These are phyloP conservation scores for Colletotrichum abscissum DNA, from an alignment of 2,329 filamentous ascomycete genomes.

Conservation along the genomic window DNA sequence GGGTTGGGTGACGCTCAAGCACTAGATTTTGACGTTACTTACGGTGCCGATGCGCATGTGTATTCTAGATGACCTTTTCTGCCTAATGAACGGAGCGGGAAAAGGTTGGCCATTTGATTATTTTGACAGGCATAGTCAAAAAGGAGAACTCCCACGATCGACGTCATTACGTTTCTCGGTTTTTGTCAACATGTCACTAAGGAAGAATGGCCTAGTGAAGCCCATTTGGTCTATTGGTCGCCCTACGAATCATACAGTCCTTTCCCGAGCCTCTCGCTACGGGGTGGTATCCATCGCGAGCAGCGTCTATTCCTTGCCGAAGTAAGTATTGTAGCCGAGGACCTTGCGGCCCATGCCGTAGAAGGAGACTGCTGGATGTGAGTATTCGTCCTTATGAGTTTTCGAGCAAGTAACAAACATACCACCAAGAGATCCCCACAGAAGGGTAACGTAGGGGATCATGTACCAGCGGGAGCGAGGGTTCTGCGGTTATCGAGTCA, in stretches of 20 bases:
- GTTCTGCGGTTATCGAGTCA: conserved; percentile 56
- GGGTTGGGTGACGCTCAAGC: background rate
- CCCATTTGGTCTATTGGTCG: conserved; percentile 25
- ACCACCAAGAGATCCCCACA: conserved; percentile 74
- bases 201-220: conserved; percentile 5
- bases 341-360: conserved; percentile 82
- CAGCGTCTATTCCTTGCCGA: conserved; percentile 62
- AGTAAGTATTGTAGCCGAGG: conserved; percentile 84
- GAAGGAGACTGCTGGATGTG: conserved; percentile 59
- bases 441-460: conserved; percentile 74
- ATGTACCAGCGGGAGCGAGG: conserved; percentile 73
- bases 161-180: conserved; percentile 11
- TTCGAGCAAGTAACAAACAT: conserved; percentile 49
- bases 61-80: conserved; percentile 29
- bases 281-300: background rate
- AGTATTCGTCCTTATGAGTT: conserved; percentile 31
- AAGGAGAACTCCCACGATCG: conserved; percentile 13
- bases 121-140: conserved; percentile 18
- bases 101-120: conserved; percentile 18
- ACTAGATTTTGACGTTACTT: background rate
- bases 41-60: conserved; percentile 8
- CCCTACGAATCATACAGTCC: conserved; percentile 31
- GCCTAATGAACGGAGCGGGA: conserved; percentile 4
- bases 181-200: conserved; percentile 14
- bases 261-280: background rate